phyloP scores from a whole-genome alignment of 495 filamentous ascomycete genomes.

The Xylaria acuta region DNA sequence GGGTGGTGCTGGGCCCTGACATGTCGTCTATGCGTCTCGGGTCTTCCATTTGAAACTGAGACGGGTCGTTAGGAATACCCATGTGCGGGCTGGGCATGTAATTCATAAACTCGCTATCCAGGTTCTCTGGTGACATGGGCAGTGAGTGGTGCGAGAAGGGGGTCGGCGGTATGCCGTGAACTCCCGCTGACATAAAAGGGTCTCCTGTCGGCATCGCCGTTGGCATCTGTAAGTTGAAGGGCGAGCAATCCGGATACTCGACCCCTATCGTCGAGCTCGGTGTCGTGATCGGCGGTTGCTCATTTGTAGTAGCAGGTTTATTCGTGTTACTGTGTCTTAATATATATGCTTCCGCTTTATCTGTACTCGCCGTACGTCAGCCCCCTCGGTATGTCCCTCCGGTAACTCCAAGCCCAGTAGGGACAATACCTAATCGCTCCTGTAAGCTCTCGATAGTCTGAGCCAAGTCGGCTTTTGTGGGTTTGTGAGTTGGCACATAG shows the following conservation, averaged over 20 bases:
- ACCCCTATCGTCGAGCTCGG: slow-evolving; percentile 24
- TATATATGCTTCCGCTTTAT: slow-evolving; percentile 31
- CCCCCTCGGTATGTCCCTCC: neutral
- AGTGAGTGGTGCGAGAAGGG: slow-evolving; percentile 24
- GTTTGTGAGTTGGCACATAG: slow-evolving; percentile 30
- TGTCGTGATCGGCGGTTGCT: slow-evolving; percentile 3
- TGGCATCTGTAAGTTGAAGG: slow-evolving; percentile 16
- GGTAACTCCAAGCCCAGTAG: neutral
- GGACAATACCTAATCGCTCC: slow-evolving; percentile 29
- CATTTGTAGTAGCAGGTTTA: slow-evolving; percentile 5
- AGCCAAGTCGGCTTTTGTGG: slow-evolving; percentile 30
- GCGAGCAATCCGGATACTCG: slow-evolving; percentile 23
- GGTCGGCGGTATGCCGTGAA: slow-evolving; percentile 24
- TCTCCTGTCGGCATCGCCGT: slow-evolving; percentile 8
- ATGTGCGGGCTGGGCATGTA: slow-evolving; percentile 19
- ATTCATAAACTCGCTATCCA: slow-evolving; percentile 25
- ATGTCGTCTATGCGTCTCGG: slow-evolving; percentile 22
- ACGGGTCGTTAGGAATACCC: slow-evolving; percentile 14
- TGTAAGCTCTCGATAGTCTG: slow-evolving; percentile 31
- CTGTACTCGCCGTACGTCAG: slow-evolving; percentile 21
- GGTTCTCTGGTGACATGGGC: slow-evolving; percentile 25
- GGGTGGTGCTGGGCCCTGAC: slow-evolving; percentile 7
- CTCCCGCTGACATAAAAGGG: slow-evolving; percentile 11
- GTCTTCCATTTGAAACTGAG: slow-evolving; percentile 21
- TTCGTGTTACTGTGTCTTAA: slow-evolving; percentile 26